Percentiles rank a stretch among this genome's conserved stretches.
Conservation (phyloP, 768 basidiomycete species). For the Lactarius trivialis region DNA sequence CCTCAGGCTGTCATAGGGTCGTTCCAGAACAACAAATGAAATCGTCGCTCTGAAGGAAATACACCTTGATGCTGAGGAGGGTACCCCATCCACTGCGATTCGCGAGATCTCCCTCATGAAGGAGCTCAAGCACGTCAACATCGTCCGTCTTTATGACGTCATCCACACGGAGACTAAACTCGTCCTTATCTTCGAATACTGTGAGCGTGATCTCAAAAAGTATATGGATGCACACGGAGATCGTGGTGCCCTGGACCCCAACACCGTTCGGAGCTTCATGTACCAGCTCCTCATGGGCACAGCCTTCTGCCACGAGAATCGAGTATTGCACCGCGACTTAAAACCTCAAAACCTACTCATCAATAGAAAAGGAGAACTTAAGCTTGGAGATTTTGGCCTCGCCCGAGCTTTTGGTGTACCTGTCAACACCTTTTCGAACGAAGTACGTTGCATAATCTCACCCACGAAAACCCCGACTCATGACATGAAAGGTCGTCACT, state of each 20-base stretch:
- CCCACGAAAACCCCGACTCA: constrained; percentile 6
- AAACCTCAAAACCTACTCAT: constrained; percentile 99
- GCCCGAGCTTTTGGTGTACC: constrained; percentile 98
- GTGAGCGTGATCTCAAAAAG: constrained; percentile 97
- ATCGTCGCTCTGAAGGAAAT: constrained; percentile 99
- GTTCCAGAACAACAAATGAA: constrained; percentile 96
- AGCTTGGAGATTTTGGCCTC: constrained; percentile 95
- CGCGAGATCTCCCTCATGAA: constrained; percentile 99
- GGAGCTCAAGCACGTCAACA: constrained; percentile 97
- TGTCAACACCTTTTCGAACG: constrained; percentile 98
- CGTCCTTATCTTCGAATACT: constrained; percentile 96
- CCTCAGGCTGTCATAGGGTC: constrained; percentile 49
- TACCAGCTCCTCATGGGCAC: constrained; percentile 96
- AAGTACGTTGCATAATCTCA: constrained; percentile 41
- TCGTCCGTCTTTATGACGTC: constrained; percentile 96
- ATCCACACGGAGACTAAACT: constrained; percentile 98
- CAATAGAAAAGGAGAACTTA: constrained; percentile 94
- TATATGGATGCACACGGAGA: constrained; percentile 99
- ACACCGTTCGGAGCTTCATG: constrained; percentile 92
- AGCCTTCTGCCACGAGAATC: constrained; percentile 97
- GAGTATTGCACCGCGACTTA: constrained; percentile 94
- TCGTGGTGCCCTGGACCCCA: constrained; percentile 85
- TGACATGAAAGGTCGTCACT: constrained; percentile 75
- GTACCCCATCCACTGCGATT: constrained; percentile 97
- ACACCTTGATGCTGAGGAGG: constrained; percentile 98